Percentiles rank a stretch among this genome's conserved stretches.
Evolutionary conservation across 179 eudicot genomes (phyloP).

Genomic region (Heliamphora pulchella): DNA sequence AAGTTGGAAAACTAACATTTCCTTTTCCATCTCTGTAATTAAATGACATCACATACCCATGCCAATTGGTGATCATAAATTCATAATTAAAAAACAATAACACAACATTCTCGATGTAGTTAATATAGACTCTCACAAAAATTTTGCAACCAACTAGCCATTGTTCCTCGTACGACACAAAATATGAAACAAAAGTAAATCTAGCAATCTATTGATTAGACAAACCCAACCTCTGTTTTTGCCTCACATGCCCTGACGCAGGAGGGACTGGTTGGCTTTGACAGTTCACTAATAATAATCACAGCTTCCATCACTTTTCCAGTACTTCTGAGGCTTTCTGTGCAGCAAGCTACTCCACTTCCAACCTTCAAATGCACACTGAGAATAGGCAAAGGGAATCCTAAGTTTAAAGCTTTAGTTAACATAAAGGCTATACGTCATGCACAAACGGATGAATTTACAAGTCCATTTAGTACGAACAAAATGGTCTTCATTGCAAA

Average conservation of each 20-base stretch:
- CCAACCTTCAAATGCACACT: slow-evolving; percentile 66
- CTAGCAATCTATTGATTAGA: neutral
- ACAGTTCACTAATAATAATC: slow-evolving; percentile 48
- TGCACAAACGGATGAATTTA: neutral
- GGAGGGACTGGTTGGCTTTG: slow-evolving; percentile 34
- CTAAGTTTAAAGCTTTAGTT: neutral
- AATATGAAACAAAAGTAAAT: neutral
- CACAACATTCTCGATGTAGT: neutral
- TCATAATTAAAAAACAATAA: neutral
- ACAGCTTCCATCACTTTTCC: slow-evolving; percentile 59
- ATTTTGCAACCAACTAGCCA: neutral
- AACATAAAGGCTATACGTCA: neutral
- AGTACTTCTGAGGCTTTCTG: slow-evolving; percentile 31
- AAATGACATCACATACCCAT: neutral
- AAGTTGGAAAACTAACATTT: neutral
- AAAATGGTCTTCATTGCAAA: slow-evolving; percentile 10
- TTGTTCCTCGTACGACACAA: neutral
- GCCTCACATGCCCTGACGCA: slow-evolving; percentile 45
- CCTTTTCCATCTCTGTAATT: neutral
- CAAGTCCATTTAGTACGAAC: neutral
- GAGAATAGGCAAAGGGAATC: slow-evolving; percentile 16
- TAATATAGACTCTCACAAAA: neutral
- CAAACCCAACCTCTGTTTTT: slow-evolving; percentile 60
- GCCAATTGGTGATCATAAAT: neutral
- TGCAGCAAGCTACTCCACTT: slow-evolving; percentile 46